These are phyloP conservation scores for Guyanaporus albipodus DNA, from an alignment of 768 basidiomycete genomes.

Conservation along the genomic window DNA sequence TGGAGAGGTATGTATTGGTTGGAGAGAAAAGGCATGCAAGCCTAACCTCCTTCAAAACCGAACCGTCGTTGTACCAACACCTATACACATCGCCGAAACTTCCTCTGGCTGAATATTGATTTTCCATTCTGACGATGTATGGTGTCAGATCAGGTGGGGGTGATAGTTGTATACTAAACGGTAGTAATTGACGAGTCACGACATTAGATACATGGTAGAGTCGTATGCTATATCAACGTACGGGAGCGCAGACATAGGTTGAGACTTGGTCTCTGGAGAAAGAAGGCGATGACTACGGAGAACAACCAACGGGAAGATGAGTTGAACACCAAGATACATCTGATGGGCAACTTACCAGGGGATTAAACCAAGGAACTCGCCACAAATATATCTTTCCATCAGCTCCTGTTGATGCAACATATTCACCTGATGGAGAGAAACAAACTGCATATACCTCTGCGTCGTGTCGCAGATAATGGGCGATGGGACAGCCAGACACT, in stretches of 20 bases:
- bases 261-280: too few species aligned
- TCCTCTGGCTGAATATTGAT: not conserved
- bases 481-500: not conserved
- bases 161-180: too few species aligned
- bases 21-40: too few species aligned
- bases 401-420: not conserved
- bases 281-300: too few species aligned
- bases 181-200: too few species aligned
- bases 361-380: not conserved
- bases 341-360: too few species aligned
- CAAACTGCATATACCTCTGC: fast-evolving
- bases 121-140: not conserved
- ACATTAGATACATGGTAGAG: too few species aligned
- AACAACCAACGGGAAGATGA: too few species aligned
- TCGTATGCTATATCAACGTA: too few species aligned
- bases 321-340: not conserved
- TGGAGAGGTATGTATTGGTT: too few species aligned
- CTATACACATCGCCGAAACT: constrained; percentile 3
- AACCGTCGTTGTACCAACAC: not conserved
- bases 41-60: not conserved
- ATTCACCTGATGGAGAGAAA: constrained; percentile 1
- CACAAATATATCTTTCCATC: not conserved
- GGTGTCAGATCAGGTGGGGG: constrained; percentile 4
- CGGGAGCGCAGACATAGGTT: too few species aligned
- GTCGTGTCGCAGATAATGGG: not conserved